Conservation (phyloP, 2,329 filamentous ascomycete genomes). For the Zarea fungicola region DNA sequence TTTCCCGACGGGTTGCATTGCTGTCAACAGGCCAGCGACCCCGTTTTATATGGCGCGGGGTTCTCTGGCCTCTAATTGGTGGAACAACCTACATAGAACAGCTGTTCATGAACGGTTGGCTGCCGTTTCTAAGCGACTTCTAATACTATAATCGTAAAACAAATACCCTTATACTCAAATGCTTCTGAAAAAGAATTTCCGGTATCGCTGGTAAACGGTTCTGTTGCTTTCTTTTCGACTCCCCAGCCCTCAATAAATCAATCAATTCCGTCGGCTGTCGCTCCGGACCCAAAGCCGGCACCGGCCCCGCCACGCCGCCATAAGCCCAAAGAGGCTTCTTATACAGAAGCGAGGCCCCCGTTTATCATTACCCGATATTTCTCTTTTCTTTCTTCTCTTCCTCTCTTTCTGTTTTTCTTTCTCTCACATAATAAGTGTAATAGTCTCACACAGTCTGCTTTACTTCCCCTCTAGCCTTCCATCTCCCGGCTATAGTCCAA, state of each 20-base stretch:
- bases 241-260: too few relatives aligned
- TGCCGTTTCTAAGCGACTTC: background rate
- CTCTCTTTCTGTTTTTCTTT: background rate
- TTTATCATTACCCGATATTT: background rate
- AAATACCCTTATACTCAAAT: too few relatives aligned
- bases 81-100: background rate
- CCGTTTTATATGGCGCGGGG: background rate
- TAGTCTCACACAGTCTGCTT: background rate
- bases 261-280: background rate
- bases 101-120: background rate
- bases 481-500: background rate
- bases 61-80: slow-evolving; percentile 3
- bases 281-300: background rate
- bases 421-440: background rate
- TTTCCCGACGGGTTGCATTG: background rate
- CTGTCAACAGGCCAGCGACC: background rate
- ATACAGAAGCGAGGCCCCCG: background rate
- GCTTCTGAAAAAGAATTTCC: too few relatives aligned
- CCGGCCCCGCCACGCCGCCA: slow-evolving; percentile 8
- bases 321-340: background rate
- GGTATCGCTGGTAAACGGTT: too few relatives aligned
- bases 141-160: background rate
- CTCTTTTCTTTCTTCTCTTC: background rate
- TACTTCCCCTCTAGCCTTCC: background rate
- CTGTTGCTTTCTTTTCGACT: too few relatives aligned